Conservation (phyloP, 2,329 filamentous ascomycete genomes). For the Diplodia sapinea region DNA sequence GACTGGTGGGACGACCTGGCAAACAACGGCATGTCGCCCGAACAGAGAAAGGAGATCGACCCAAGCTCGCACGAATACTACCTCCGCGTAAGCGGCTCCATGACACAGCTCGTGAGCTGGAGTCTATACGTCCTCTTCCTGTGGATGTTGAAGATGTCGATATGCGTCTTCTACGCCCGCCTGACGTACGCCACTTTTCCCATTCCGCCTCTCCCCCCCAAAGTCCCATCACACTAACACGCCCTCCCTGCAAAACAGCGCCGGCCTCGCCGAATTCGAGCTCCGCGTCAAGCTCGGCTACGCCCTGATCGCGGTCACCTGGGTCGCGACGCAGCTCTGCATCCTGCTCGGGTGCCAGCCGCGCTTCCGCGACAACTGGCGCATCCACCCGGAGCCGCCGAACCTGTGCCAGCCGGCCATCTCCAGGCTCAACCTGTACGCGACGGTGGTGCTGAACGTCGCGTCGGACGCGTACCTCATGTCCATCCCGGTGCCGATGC, state of each 20-base stretch:
- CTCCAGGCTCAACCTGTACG: conserved; percentile 26
- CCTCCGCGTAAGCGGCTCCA: conserved; percentile 58
- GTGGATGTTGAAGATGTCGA: conserved; percentile 60
- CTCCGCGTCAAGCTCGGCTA: conserved; percentile 55
- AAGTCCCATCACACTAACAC: background rate
- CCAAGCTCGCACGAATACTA: conserved; percentile 55
- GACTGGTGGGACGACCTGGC: conserved; percentile 58
- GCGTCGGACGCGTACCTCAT: conserved; percentile 64
- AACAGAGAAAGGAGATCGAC: conserved; percentile 55
- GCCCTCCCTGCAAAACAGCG: background rate
- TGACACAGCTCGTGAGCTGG: conserved; percentile 61
- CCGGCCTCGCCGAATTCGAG: conserved; percentile 41
- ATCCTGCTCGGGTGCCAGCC: conserved; percentile 62
- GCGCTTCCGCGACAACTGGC: conserved; percentile 59
- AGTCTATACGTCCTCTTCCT: conserved; percentile 58
- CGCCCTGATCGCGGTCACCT: conserved; percentile 55
- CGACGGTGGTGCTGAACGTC: conserved; percentile 56
- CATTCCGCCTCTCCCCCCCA: background rate
- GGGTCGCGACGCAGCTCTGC: conserved; percentile 55
- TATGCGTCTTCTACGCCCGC: conserved; percentile 62
- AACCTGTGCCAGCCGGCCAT: conserved; percentile 34
- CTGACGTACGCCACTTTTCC: conserved; percentile 50
- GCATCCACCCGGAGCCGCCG: conserved; percentile 63
- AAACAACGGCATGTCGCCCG: conserved; percentile 64
- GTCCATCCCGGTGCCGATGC: conserved; percentile 62